Base-by-base conservation (phyloP, 2,329 filamentous ascomycete genomes). In the Hansfordia pulvinata region DNA sequence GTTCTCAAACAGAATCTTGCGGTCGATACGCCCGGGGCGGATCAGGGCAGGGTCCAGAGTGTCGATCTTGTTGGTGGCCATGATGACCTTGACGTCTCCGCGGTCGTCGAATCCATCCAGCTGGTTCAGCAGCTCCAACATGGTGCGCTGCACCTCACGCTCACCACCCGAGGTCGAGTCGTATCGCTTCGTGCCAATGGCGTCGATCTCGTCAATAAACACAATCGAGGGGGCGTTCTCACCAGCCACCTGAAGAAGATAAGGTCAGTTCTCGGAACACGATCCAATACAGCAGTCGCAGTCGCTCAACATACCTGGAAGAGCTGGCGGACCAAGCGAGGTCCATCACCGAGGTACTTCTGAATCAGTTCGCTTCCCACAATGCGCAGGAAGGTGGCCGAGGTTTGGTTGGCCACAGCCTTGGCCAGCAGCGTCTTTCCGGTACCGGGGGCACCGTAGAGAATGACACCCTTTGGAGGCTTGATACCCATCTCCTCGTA, bases 401-500 rank as follows among this genome's bases (percentile, higher is more conserved):
- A 94, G n/a, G 90, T 96, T 53, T 94, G 88, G 52, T 98, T 96
- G 39, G 90, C 90, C 26, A 98, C 90, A 8, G 90, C 90, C 62
- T 96, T 96, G 34, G 90, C 90, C 31, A 98, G 64, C 3, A 94
- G 64, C 5, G 86, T 96, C 63, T 96, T 98, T 55, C 90, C 90
- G 7, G 90, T 98, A 54, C 90, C 90, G 0, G 90, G 90, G 5
- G 84, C 85, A 59, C 90, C 90, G 52, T 98, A 98, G 15, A 98
- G 76, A 46, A 98, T 98, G 43, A 98, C 90, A 68, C 90, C 90
- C 69, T 98, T 98, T 34, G 90, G 90, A 4, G 90, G 90, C 58
- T 98, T 98, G 68, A 98, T 96, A 47, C 90, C 90, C 90, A 98
- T 98, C 63, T 98, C 90, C 56, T 98, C 90, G 57, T 98, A 98